Evolutionary conservation across 441 rosid genomes (phyloP).

Genomic region (Manihot esculenta): DNA sequence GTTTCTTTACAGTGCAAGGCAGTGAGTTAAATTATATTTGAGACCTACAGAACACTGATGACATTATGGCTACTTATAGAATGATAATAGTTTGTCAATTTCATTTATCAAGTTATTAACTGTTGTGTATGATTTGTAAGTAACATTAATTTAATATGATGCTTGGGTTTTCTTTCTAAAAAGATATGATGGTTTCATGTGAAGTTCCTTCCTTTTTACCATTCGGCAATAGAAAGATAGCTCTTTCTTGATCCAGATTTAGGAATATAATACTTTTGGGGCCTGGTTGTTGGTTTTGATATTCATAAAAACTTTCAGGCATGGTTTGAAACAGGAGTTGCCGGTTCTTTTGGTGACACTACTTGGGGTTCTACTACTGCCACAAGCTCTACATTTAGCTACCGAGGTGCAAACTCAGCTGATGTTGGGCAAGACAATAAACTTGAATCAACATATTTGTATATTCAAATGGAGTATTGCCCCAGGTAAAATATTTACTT

Average conservation of each 20-base stretch:
- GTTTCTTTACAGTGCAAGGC: not conserved
- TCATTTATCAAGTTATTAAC: not conserved
- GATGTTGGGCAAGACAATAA: slow-evolving; percentile 70
- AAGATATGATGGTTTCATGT: not conserved
- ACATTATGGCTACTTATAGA: slow-evolving; percentile 7
- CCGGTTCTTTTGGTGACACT: slow-evolving; percentile 60
- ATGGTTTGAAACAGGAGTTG: slow-evolving; percentile 93
- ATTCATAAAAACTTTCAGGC: slow-evolving; percentile 65
- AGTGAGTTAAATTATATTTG: not conserved
- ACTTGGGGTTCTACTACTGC: slow-evolving; percentile 79
- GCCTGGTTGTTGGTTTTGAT: slow-evolving; percentile 32
- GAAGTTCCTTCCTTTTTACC: not conserved
- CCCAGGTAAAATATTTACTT: slow-evolving; percentile 62
- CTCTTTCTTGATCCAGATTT: slow-evolving; percentile 8
- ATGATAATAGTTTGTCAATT: not conserved
- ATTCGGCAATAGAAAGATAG: not conserved
- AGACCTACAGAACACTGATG: not conserved
- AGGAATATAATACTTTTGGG: slow-evolving; percentile 8
- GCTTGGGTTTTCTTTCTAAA: not conserved
- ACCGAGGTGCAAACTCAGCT: slow-evolving; percentile 50
- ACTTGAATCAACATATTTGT: slow-evolving; percentile 79
- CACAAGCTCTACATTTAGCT: slow-evolving; percentile 64
- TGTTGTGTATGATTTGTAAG: not conserved
- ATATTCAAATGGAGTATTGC: slow-evolving; percentile 98
- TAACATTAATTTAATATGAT: not conserved